Percentiles rank a stretch among this genome's conserved stretches.
phyloP scores from a whole-genome alignment of 352 stramenopile genomes.

The Phytophthora quininea region DNA sequence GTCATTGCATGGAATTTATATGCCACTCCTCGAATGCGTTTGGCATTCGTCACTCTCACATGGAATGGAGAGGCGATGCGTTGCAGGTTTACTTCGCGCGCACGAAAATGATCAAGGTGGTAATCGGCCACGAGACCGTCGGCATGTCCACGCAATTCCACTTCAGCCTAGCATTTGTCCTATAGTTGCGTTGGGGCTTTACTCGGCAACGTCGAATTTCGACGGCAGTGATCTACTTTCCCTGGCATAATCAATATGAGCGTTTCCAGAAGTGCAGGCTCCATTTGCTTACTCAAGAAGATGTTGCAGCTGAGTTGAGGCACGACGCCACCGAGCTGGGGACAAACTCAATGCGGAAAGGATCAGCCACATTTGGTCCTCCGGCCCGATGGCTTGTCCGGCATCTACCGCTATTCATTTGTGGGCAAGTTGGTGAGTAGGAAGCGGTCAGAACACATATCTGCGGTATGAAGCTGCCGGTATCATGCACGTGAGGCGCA shows the following conservation, averaged over 20 bases:
- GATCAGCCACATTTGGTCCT: constrained; percentile 11
- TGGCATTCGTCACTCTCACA: constrained; percentile 16
- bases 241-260: not conserved
- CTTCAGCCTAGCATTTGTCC: constrained; percentile 1
- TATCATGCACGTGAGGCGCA: constrained; percentile 13
- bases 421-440: not conserved
- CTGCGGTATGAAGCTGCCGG: constrained; percentile 8
- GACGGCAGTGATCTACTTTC: not conserved
- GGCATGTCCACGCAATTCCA: constrained; percentile 5
- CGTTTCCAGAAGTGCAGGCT: constrained; percentile 7
- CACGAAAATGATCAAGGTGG: constrained; percentile 43
- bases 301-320: constrained; percentile 9
- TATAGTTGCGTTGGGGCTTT: constrained; percentile 2
- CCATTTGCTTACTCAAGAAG: not conserved
- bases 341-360: constrained; percentile 24
- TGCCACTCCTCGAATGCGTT: constrained; percentile 15
- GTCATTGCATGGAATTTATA: constrained; percentile 26
- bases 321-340: constrained; percentile 3
- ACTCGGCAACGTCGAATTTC: not conserved
- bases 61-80: constrained; percentile 33
- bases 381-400: constrained; percentile 15
- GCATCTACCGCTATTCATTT: constrained; percentile 3
- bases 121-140: constrained; percentile 3
- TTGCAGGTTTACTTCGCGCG: constrained; percentile 38
- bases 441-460: constrained; percentile 8